A percentile compares a stretch with the other conserved stretches of the same genome.
phyloP scores from a whole-genome alignment of 148 eudicot species.

The Silene latifolia region DNA sequence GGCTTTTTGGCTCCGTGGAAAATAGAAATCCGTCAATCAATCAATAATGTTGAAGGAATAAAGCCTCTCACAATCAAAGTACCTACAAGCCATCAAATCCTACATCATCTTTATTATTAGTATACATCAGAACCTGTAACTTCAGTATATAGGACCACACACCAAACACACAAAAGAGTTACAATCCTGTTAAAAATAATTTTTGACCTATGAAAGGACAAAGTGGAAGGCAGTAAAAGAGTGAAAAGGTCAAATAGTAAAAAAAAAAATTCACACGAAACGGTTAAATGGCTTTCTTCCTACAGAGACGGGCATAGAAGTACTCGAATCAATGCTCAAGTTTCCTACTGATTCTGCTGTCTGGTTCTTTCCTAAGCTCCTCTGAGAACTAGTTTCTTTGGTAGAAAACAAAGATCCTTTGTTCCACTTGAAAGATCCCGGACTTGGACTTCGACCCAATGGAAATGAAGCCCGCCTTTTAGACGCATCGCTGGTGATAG shows the following conservation, averaged over 20 bases:
- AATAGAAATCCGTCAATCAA: not conserved
- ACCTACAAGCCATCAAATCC: conserved; percentile 37
- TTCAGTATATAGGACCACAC: conserved; percentile 32
- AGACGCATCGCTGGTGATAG: conserved; percentile 35
- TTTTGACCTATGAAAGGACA: conserved; percentile 5
- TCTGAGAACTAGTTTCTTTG: conserved; percentile 44
- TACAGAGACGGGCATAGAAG: conserved; percentile 72
- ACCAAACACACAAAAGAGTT: conserved; percentile 21
- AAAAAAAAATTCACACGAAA: conserved; percentile 60
- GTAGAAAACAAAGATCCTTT: conserved; percentile 36
- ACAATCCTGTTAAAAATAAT: conserved; percentile 2
- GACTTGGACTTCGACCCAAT: conserved; percentile 47
- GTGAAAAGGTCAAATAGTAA: not conserved
- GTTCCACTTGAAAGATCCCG: conserved; percentile 76
- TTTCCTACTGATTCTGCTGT: conserved; percentile 53
- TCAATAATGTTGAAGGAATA: conserved; percentile 5
- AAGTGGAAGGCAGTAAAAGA: conserved; percentile 1
- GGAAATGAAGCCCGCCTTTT: conserved; percentile 82
- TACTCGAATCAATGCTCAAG: conserved; percentile 68
- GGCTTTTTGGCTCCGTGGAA: too few relatives aligned
- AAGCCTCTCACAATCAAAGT: conserved; percentile 29
- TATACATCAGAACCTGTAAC: conserved; percentile 38
- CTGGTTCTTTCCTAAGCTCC: conserved; percentile 42
- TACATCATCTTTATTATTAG: conserved; percentile 35
- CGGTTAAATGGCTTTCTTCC: conserved; percentile 95